phyloP scores from a whole-genome alignment of 768 basidiomycete species.

The Hirschioporus abietinus region DNA sequence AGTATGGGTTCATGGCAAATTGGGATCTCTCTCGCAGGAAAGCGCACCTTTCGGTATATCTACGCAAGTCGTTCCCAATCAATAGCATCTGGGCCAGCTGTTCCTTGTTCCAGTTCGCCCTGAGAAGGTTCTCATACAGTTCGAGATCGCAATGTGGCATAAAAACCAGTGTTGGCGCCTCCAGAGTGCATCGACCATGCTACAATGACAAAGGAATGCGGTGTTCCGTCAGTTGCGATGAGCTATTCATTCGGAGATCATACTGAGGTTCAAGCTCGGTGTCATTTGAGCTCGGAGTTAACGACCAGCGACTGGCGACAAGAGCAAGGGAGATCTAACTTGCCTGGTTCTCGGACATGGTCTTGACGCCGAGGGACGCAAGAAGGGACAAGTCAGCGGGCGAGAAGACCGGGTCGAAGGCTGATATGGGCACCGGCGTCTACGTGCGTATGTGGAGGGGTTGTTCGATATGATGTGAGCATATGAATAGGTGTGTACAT shows the following conservation, averaged over 20 bases:
- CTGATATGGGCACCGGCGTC: constrained; percentile 25
- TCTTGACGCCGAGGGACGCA: constrained; percentile 27
- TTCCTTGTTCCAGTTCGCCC: constrained; percentile 51
- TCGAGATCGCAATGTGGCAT: constrained; percentile 78
- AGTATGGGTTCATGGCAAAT: constrained; percentile 10
- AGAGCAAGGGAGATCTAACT: constrained; percentile 21
- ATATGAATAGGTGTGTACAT: too few relatives aligned
- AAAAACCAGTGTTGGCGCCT: constrained; percentile 55
- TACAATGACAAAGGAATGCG: constrained; percentile 17
- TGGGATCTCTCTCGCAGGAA: constrained; percentile 2
- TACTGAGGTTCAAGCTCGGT: not conserved
- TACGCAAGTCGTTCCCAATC: constrained; percentile 58
- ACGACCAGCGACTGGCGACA: too few relatives aligned
- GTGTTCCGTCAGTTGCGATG: not conserved
- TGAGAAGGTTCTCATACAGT: constrained; percentile 62
- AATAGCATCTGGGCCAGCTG: constrained; percentile 46
- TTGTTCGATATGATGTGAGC: too few relatives aligned
- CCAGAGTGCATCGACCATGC: constrained; percentile 28
- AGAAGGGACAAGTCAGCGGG: constrained; percentile 52
- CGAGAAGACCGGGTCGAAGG: constrained; percentile 75
- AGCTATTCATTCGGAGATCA: constrained; percentile 7
- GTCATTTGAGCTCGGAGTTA: not conserved
- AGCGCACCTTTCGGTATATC: constrained; percentile 63
- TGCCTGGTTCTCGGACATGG: constrained; percentile 44
- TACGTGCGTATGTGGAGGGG: too few relatives aligned